These are phyloP conservation scores for Hypoxylon sp. DNA, from an alignment of 2,329 filamentous ascomycete species.

Conservation along the genomic window DNA sequence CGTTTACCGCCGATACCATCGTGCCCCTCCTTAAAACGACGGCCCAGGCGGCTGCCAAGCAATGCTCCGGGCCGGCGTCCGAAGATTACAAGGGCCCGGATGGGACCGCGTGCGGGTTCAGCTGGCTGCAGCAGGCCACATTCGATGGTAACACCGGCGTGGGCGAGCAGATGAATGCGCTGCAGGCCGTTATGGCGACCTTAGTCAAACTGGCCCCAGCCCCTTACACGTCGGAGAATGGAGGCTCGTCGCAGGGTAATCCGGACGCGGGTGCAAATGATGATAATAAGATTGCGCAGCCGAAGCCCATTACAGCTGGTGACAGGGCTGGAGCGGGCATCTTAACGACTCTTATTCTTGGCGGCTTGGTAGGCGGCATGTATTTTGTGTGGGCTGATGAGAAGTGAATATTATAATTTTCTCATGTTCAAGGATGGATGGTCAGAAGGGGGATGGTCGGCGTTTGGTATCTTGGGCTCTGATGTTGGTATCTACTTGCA, in stretches of 20 bases:
- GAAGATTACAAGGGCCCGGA: constrained; percentile 41
- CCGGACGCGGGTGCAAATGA: constrained; percentile 47
- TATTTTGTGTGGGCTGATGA: constrained; percentile 34
- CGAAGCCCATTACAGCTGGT: constrained; percentile 48
- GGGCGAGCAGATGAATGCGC: constrained; percentile 69
- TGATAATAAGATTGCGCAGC: constrained; percentile 43
- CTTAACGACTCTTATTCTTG: constrained; percentile 46
- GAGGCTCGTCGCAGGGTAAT: constrained; percentile 51
- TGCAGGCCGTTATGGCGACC: constrained; percentile 65
- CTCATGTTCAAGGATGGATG: constrained; percentile 1
- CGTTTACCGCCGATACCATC: constrained; percentile 48
- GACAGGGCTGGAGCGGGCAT: constrained; percentile 53
- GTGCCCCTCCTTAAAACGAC: constrained; percentile 48
- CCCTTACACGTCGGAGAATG: constrained; percentile 40
- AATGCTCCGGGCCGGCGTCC: constrained; percentile 46
- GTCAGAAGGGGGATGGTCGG: neutral
- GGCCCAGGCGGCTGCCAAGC: constrained; percentile 59
- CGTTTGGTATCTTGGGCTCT: constrained; percentile 14
- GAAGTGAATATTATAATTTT: constrained; percentile 15
- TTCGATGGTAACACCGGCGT: constrained; percentile 68
- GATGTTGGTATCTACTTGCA: neutral
- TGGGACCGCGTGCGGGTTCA: constrained; percentile 63
- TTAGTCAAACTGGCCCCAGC: constrained; percentile 54
- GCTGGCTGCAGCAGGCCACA: constrained; percentile 62
- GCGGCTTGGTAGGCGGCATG: constrained; percentile 37